Base-by-base conservation (phyloP, 1,284 basidiomycete genomes). In the Cryptococcus deneoformans region DNA sequence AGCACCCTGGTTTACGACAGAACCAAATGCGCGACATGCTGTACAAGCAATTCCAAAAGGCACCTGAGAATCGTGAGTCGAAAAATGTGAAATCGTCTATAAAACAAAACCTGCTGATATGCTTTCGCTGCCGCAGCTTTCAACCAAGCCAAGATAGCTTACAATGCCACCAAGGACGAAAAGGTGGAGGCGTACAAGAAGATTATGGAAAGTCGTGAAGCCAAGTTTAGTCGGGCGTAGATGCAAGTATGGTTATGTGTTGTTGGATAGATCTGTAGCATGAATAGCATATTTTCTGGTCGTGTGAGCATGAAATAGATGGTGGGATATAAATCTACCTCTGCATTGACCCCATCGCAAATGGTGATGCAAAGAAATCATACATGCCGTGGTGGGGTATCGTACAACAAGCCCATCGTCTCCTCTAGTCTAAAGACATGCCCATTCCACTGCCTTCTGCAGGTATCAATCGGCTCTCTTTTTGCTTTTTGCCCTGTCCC, bases 111-210 rank as follows among this genome's bases (percentile, higher is more conserved):
- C 24, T n/a, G 52, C 43, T 53, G 44, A 52, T 24, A 35, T 40
- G 36, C 10, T 12, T 24, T 8, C 8, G 54, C 29, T 29, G 29
- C 12, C 45, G 38, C 67, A 92, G 90, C 61, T 87, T 74, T 89
- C 81, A 93, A 93, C 75, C 91, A 92, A 77, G 81, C 80, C 2
- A 83, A 83, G 5, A 83, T 95, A 16, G 76, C 86, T 0, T 90
- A 91, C 76, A 88, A 93, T 67, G 89, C 90, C 0, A 81, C 82
- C 40, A 91, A 92, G 82, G 89, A 89, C 9, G 89, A 91, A 46
- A 86, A 86, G 73, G 80, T 92, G 11, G 82, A 84, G 1, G 87
- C 86, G 3, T 81, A 92, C 60, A 82, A 86, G 73, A 79, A 81
- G 56, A 70, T 68, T 46, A 73, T 72, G 64, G 63, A 68, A 34